phyloP scores from a whole-genome alignment of 495 filamentous ascomycete species.

The Aspergillus taichungensis region DNA sequence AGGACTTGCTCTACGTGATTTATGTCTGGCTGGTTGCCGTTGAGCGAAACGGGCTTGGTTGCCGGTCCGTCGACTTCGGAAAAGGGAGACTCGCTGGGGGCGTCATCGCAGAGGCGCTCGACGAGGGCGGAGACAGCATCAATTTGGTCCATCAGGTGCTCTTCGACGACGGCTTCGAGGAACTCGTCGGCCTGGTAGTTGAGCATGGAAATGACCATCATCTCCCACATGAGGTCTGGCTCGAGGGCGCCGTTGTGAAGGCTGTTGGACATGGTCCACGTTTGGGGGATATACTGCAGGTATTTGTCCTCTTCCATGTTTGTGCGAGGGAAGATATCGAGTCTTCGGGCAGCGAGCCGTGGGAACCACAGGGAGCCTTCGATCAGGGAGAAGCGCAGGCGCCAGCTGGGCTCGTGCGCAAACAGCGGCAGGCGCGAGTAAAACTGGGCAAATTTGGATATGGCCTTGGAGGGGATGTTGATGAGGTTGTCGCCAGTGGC shows the following conservation, averaged over 20 bases:
- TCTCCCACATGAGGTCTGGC: slow-evolving; percentile 20
- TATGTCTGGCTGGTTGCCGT: background rate
- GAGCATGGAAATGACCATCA: slow-evolving; percentile 32
- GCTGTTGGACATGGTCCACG: slow-evolving; percentile 23
- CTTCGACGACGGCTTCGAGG: slow-evolving; percentile 20
- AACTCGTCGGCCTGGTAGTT: slow-evolving; percentile 33
- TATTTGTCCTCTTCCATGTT: slow-evolving; percentile 25
- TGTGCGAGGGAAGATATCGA: slow-evolving; percentile 18
- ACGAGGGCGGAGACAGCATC: background rate
- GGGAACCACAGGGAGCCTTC: slow-evolving; percentile 18
- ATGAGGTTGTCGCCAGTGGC: background rate
- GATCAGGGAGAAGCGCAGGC: slow-evolving; percentile 15
- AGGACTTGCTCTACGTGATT: background rate
- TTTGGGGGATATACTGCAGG: slow-evolving; percentile 29
- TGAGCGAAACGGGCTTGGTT: background rate
- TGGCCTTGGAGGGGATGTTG: background rate
- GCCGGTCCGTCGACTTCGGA: background rate
- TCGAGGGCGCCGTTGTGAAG: background rate
- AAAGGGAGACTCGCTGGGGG: background rate
- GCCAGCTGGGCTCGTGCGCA: slow-evolving; percentile 11
- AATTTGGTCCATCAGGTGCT: background rate
- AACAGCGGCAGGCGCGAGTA: slow-evolving; percentile 14
- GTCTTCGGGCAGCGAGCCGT: slow-evolving; percentile 1
- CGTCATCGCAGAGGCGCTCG: background rate
- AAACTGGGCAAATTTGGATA: background rate